These are phyloP conservation scores for Filosporella fistucella DNA, from an alignment of 495 filamentous ascomycete species.

Conservation along the genomic window DNA sequence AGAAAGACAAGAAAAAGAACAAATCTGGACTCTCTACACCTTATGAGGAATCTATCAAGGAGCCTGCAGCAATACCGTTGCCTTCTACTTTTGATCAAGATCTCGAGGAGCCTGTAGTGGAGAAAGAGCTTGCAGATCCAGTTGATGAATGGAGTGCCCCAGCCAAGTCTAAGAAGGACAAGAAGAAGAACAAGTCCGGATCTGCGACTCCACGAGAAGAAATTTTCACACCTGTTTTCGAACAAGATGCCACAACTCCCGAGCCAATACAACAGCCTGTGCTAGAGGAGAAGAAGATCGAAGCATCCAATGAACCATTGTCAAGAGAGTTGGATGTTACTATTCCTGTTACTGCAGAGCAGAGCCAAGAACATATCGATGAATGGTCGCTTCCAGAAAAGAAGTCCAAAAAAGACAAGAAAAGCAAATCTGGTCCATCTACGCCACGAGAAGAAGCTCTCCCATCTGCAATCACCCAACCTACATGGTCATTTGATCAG, in stretches of 20 bases:
- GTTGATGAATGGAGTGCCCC: background rate
- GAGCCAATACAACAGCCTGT: background rate
- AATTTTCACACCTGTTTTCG: background rate
- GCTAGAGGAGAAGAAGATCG: background rate
- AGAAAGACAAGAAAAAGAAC: constrained; percentile 24
- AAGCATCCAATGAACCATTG: background rate
- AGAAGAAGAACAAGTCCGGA: constrained; percentile 13
- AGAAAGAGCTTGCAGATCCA: constrained; percentile 6
- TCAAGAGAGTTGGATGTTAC: background rate
- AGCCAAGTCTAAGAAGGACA: constrained; percentile 13
- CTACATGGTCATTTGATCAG: background rate
- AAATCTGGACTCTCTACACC: constrained; percentile 16
- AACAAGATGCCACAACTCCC: background rate
- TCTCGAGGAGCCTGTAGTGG: background rate
- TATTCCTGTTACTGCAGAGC: background rate
- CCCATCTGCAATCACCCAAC: background rate
- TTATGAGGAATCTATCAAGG: background rate
- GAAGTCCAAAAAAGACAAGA: constrained; percentile 27
- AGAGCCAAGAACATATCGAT: background rate
- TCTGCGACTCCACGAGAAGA: constrained; percentile 2
- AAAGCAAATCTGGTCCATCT: constrained; percentile 4
- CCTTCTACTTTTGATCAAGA: background rate
- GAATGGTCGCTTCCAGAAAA: constrained; percentile 17
- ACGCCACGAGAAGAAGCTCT: background rate
- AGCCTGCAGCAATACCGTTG: background rate